Conservation (phyloP, 257 asterid genomes). For the Salvia rosmarinus region DNA sequence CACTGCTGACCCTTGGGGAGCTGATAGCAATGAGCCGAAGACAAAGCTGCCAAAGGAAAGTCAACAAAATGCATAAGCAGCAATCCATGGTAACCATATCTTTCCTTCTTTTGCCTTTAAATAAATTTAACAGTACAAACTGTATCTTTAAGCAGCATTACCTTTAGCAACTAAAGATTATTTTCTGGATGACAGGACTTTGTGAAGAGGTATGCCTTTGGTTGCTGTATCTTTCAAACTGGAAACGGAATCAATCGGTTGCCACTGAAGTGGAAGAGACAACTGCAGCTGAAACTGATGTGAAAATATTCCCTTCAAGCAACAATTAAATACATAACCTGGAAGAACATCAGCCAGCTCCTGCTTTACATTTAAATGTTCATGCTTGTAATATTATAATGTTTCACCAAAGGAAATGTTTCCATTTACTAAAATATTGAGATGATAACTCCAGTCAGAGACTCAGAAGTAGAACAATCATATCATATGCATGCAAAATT, state of each 20-base stretch:
- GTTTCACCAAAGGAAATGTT: conserved; percentile 32
- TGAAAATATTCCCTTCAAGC: conserved; percentile 33
- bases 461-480: conserved; percentile 10
- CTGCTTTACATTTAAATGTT: conserved; percentile 31
- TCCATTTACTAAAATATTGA: conserved; percentile 19
- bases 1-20: conserved; percentile 84
- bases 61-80: conserved; percentile 49
- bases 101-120: conserved; percentile 6
- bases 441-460: conserved; percentile 8
- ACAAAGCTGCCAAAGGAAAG: conserved; percentile 72
- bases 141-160: neutral
- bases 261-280: conserved; percentile 66
- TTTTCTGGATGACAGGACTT: conserved; percentile 54
- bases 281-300: conserved; percentile 63
- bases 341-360: conserved; percentile 18
- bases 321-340: conserved; percentile 8
- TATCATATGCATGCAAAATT: conserved; percentile 20
- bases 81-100: conserved; percentile 51
- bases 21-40: conserved; percentile 89
- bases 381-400: conserved; percentile 25
- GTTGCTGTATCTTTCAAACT: conserved; percentile 57
- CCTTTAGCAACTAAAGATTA: conserved; percentile 4
- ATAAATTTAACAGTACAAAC: neutral
- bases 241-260: conserved; percentile 47
- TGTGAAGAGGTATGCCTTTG: conserved; percentile 46